phyloP scores from a whole-genome alignment of 2,329 filamentous ascomycete species.

The Leptosphaerulina australis region DNA sequence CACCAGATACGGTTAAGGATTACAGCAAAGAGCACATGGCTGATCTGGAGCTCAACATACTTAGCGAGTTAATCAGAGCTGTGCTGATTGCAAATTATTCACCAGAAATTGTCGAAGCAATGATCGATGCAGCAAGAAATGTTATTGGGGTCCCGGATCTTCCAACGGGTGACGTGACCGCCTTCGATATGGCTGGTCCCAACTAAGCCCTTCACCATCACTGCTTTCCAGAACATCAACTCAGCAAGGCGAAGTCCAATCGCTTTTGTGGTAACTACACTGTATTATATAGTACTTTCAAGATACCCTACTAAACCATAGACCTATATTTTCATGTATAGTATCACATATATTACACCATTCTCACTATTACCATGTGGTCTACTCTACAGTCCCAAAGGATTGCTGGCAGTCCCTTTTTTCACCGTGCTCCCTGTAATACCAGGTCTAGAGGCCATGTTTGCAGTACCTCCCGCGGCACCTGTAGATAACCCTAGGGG shows the following conservation, averaged over 20 bases:
- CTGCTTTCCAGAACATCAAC: not conserved
- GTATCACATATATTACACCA: conserved; percentile 11
- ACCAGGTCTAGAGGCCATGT: conserved; percentile 31
- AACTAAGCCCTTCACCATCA: not conserved
- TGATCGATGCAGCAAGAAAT: conserved; percentile 37
- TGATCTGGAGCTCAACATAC: conserved; percentile 34
- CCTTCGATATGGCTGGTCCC: not conserved
- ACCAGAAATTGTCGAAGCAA: conserved; percentile 34
- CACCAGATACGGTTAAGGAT: conserved; percentile 14
- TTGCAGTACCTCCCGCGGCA: conserved; percentile 36
- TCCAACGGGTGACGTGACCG: conserved; percentile 37
- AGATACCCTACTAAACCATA: conserved; percentile 26
- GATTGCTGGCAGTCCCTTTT: conserved; percentile 50
- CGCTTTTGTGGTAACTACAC: not conserved
- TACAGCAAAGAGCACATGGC: conserved; percentile 31
- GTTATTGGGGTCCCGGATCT: conserved; percentile 35
- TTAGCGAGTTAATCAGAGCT: conserved; percentile 44
- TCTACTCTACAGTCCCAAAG: conserved; percentile 50
- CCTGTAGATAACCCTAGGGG: conserved; percentile 52
- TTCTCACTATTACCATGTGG: no score
- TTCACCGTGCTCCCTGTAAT: conserved; percentile 29
- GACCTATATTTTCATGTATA: conserved; percentile 5
- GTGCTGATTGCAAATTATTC: conserved; percentile 31
- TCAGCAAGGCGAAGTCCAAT: not conserved
- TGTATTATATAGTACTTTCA: conserved; percentile 14